Conservation (phyloP, 257 asterid genomes). For the Nicotiana otophora region DNA sequence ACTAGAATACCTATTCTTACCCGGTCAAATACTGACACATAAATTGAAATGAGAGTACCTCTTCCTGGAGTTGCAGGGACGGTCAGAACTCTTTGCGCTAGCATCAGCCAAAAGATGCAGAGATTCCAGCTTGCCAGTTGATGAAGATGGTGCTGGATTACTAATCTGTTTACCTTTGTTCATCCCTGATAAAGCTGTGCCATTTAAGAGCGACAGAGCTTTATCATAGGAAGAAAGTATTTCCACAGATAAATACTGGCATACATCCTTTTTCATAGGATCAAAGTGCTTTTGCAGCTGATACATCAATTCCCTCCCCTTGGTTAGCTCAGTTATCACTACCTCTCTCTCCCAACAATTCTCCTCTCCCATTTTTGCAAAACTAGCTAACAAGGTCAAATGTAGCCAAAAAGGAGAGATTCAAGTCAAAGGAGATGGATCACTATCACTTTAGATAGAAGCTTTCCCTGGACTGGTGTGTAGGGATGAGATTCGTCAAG, state of each 20-base stretch:
- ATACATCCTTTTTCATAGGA: not conserved
- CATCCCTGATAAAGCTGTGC: slow-evolving; percentile 9
- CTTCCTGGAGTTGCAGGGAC: not conserved
- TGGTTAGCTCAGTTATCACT: slow-evolving; percentile 22
- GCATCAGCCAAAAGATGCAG: not conserved
- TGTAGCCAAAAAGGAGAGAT: too few relatives aligned
- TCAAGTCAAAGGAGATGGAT: too few relatives aligned
- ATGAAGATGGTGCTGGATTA: not conserved
- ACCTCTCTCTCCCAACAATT: slow-evolving; percentile 13
- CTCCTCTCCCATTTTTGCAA: slow-evolving; percentile 13
- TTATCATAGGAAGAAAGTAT: slow-evolving; percentile 36
- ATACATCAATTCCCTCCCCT: slow-evolving; percentile 25
- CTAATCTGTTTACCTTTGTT: not conserved
- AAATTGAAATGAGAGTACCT: not conserved
- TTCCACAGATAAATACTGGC: slow-evolving; percentile 17
- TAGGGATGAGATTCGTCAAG: too few relatives aligned
- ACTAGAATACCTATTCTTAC: too few relatives aligned
- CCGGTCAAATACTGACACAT: too few relatives aligned
- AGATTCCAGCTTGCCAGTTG: not conserved
- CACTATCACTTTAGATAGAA: too few relatives aligned
- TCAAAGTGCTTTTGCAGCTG: slow-evolving; percentile 26
- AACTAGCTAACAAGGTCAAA: too few relatives aligned
- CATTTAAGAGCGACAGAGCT: slow-evolving; percentile 21
- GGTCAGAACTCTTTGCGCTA: not conserved
- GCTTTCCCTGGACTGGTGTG: too few relatives aligned